Percentiles rank a stretch among this genome's conserved stretches.
Conservation (phyloP, 1,284 basidiomycete genomes). For the Sporisorium sorghi region DNA sequence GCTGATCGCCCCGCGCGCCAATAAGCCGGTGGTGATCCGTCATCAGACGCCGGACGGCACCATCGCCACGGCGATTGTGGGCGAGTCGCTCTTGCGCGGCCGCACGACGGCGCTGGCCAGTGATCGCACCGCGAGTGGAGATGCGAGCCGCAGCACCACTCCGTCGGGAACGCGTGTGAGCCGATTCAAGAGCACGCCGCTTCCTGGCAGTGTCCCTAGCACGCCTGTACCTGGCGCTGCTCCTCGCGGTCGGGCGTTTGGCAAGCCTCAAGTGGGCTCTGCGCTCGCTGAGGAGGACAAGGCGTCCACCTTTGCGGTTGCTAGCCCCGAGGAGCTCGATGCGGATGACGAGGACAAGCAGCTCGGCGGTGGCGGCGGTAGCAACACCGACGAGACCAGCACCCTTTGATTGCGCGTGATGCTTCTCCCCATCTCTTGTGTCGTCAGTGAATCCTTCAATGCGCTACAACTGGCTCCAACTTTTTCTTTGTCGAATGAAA, state of each 20-base stretch:
- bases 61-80: slow-evolving; percentile 53
- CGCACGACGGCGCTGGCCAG: slow-evolving; percentile 23
- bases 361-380: slow-evolving; percentile 21
- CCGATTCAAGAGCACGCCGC: slow-evolving; percentile 52
- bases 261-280: slow-evolving; percentile 32
- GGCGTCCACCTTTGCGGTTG: slow-evolving; percentile 12
- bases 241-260: slow-evolving; percentile 18
- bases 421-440: no score
- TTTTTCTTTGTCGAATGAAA: no score
- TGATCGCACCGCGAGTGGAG: slow-evolving; percentile 22
- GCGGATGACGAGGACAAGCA: slow-evolving; percentile 33
- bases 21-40: slow-evolving; percentile 57
- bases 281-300: slow-evolving; percentile 24
- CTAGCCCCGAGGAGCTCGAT: slow-evolving; percentile 37
- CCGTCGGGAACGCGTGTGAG: slow-evolving; percentile 43
- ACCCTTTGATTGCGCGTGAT: no score
- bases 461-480: no score
- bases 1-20: slow-evolving; percentile 33
- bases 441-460: no score
- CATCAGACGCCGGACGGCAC: slow-evolving; percentile 48
- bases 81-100: slow-evolving; percentile 54
- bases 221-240: slow-evolving; percentile 19
- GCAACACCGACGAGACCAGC: slow-evolving; percentile 26
- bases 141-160: slow-evolving; percentile 46
- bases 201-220: slow-evolving; percentile 23